Percentiles rank a stretch among this genome's conserved stretches.
phyloP scores from a whole-genome alignment of 1,284 basidiomycete genomes.

The Trametes versicolor region DNA sequence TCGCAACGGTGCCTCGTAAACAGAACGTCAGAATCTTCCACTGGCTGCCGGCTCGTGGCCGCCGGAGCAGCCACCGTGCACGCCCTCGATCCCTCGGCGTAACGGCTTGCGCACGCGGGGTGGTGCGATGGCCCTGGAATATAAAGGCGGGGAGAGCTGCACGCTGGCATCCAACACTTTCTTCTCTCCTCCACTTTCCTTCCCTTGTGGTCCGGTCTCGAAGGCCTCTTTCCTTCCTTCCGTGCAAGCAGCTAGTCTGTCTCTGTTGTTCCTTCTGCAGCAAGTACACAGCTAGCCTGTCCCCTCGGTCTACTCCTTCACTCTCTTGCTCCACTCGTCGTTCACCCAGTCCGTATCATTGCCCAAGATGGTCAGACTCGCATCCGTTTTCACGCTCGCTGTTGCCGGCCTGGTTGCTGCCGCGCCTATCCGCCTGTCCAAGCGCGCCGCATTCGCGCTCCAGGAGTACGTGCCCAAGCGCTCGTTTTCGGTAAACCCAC shows the following conservation, averaged over 20 bases:
- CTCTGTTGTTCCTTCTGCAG: conserved; percentile 35
- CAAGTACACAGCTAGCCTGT: conserved; percentile 37
- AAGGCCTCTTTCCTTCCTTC: conserved; percentile 35
- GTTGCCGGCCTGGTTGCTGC: conserved; percentile 26
- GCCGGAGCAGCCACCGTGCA: neutral
- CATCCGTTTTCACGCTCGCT: conserved; percentile 26
- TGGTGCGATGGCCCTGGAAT: neutral
- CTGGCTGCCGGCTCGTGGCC: neutral
- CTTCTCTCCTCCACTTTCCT: conserved; percentile 36
- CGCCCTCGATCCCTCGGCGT: neutral
- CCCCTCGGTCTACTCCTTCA: conserved; percentile 20
- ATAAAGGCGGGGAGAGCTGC: conserved; percentile 13
- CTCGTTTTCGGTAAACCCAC: neutral
- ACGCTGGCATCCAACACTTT: conserved; percentile 4
- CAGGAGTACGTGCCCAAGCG: conserved; percentile 22
- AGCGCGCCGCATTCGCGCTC: conserved; percentile 23
- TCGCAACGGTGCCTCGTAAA: conserved; percentile 27
- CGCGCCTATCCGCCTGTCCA: conserved; percentile 24
- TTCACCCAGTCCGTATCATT: neutral
- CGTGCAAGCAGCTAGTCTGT: conserved; percentile 36
- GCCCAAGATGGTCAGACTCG: conserved; percentile 29
- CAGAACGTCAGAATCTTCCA: conserved; percentile 32
- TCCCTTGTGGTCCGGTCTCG: conserved; percentile 37
- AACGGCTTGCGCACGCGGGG: conserved; percentile 5
- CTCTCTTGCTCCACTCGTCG: neutral